Evolutionary conservation across 2,329 filamentous ascomycete species (phyloP), one percentile per base, ranked within the genome.

Genomic region (Aspergillus costaricaensis): DNA sequence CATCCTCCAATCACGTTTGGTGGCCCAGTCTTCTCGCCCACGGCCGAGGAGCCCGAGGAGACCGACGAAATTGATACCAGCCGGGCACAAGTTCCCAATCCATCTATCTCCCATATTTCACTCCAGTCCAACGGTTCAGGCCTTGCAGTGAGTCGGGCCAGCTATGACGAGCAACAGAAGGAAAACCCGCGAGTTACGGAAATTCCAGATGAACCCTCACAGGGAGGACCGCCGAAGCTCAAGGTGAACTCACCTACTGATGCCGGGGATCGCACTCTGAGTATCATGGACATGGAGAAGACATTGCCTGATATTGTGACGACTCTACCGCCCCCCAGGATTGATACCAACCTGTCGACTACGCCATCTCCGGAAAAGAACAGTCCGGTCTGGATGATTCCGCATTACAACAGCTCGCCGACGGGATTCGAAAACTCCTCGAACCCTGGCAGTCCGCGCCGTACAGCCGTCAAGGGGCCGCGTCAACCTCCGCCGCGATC

Each of bases 1-100:
- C 69, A 74, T 50, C 73, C 72, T 9, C 72, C 74, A 0, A 71
- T 75, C 58, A 70, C 74, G 17, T 76, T 76, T 48, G 68, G 70
- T 4, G 68, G 70, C 1, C 64, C 74, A 7, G 62, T 62, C 1
- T 75, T 78, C 59, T 72, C 74, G 17, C 70, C 72, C 3, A 76
- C 67, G 41, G 67, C 70, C 10, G 74, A 78, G 62, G 75, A 76
- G 56, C 70, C 74, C 5, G 74, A 77, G 55, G 74, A 77, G 55
- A 30, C 62, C 1, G 71, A 75, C 21, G 72, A 72, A 21, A 12
- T 72, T 21, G 69, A 71, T 55, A 62, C 67, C 5, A 67, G 63
- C 19, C 65, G 67, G 32, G 68, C 64, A 36, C 55, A 66, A 49
- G 63, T 70, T 44, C 68, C 70, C 15, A 64, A 59, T 27, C 38